Conservation (phyloP, 345 rosid species). For the Pugionium cornutum region DNA sequence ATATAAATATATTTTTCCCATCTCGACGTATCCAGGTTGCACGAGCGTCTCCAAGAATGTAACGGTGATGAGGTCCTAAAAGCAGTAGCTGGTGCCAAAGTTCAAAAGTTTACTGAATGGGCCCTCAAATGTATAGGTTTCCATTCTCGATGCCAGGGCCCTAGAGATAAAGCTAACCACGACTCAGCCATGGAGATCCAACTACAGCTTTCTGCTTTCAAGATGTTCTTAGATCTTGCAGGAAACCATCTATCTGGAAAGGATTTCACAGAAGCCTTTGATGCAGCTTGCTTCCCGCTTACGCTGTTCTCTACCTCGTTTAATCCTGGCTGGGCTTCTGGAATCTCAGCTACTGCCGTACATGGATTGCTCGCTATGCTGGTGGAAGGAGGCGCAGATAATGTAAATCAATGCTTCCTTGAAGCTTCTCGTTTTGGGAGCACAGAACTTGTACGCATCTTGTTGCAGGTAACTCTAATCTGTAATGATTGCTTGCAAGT, state of each 20-base stretch:
- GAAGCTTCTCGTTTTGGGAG: conserved; percentile 99
- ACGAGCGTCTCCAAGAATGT: conserved; percentile 93
- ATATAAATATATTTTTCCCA: conserved; percentile 16
- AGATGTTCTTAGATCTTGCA: conserved; percentile 81
- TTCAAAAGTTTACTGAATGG: conserved; percentile 97
- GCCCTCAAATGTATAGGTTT: conserved; percentile 89
- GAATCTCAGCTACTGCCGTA: conserved; percentile 81
- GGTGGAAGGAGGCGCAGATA: conserved; percentile 97
- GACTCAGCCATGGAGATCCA: conserved; percentile 84
- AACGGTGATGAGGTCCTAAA: conserved; percentile 86
- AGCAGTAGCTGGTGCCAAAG: conserved; percentile 93
- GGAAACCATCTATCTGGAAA: conserved; percentile 90
- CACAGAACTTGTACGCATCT: conserved; percentile 93
- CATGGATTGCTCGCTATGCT: conserved; percentile 86
- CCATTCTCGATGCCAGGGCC: conserved; percentile 82
- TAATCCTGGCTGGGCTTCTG: conserved; percentile 96
- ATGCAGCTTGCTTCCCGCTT: conserved; percentile 97
- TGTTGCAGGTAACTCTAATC: conserved; percentile 65
- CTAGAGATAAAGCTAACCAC: conserved; percentile 57
- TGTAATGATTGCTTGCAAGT: conserved; percentile 7
- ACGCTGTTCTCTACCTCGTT: conserved; percentile 89
- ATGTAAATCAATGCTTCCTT: conserved; percentile 92
- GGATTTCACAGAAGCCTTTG: conserved; percentile 99
- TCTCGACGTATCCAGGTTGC: conserved; percentile 63
- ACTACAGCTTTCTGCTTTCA: conserved; percentile 91